Conservation (phyloP, 352 stramenopile genomes). For the Pythium aphanidermatum region DNA sequence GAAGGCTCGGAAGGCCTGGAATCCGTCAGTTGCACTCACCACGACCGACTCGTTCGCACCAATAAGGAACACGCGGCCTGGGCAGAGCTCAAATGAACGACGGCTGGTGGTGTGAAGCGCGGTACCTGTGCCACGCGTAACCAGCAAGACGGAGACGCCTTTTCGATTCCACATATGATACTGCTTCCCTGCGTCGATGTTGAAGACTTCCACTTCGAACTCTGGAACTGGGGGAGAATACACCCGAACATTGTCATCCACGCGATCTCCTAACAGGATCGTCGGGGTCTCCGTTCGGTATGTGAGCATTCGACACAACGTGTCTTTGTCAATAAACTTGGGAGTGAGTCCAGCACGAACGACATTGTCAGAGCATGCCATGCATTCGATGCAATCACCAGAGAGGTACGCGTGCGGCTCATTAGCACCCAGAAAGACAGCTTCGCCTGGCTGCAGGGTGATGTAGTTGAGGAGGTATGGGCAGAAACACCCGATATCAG, state of each 20-base stretch:
- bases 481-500: slow-evolving; percentile 97
- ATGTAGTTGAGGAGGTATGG: slow-evolving; percentile 99
- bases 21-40: background rate
- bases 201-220: slow-evolving; percentile 84
- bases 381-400: slow-evolving; percentile 96
- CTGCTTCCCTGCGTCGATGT: background rate
- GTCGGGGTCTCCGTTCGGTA: slow-evolving; percentile 79
- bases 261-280: slow-evolving; percentile 42
- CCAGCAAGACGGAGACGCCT: slow-evolving; percentile 11
- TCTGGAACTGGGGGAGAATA: slow-evolving; percentile 89
- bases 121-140: slow-evolving; percentile 1
- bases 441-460: slow-evolving; percentile 91
- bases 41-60: slow-evolving; percentile 9
- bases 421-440: slow-evolving; percentile 98
- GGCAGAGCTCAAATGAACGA: slow-evolving; percentile 1
- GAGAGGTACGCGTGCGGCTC: slow-evolving; percentile 99
- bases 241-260: slow-evolving; percentile 60
- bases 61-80: slow-evolving; percentile 8
- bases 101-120: background rate
- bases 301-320: slow-evolving; percentile 96
- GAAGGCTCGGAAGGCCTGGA: slow-evolving; percentile 14
- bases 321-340: slow-evolving; percentile 99
- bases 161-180: background rate
- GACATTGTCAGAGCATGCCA: slow-evolving; percentile 99
- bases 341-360: slow-evolving; percentile 97